Base-by-base conservation (phyloP, 2,329 filamentous ascomycete species). In the Pezicula radicicola region DNA sequence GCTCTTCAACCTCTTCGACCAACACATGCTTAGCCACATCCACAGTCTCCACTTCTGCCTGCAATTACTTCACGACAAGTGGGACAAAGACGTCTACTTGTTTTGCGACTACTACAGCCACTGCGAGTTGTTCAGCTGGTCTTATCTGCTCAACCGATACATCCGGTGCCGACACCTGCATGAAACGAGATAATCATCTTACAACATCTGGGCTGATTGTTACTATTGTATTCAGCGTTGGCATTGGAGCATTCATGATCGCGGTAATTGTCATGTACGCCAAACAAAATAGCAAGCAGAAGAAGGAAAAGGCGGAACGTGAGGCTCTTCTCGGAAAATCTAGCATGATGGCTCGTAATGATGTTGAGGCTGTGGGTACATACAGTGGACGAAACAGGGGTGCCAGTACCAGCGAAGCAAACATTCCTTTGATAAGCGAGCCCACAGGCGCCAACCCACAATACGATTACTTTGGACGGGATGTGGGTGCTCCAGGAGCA, bases 191-290 rank as follows among this genome's bases (percentile, higher is more conserved):
- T 8, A 45, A 62, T 44, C 28, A 16, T 8, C 54, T 63, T 42
- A 55, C 55, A 10, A 60, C 57, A 1, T 59, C 57, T 9, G 61
- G 61, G 16, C 25, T 63, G 5, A 47, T 60, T 16, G 60, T 61
- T 16, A 53, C 60, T 13, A 55, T 64, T 27, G 49, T 49, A 15
- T 59, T 64, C 44, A 52, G 36, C 13, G 36, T 57, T 19, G 55
- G 53, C 4, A 49, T 63, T 18, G 50, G 39, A 0, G 54, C 52
- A 4, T 49, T 55, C 9, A 49, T 59, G 7, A 46, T 55, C 4
- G 46, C 44, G 6, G 42, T 60, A 6, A 39, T 57, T 5, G 42
- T 56, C 9, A 51, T 46, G 41, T 27, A 35, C 13, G n/a, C 33
- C 21, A 30, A 48, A 19, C 19, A 16, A 36, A 12, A 13, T 6